Percentiles rank a stretch among this genome's conserved stretches.
These are phyloP conservation scores for Coffea humblotiana DNA, from an alignment of 305 asterid species.

Conservation along the genomic window DNA sequence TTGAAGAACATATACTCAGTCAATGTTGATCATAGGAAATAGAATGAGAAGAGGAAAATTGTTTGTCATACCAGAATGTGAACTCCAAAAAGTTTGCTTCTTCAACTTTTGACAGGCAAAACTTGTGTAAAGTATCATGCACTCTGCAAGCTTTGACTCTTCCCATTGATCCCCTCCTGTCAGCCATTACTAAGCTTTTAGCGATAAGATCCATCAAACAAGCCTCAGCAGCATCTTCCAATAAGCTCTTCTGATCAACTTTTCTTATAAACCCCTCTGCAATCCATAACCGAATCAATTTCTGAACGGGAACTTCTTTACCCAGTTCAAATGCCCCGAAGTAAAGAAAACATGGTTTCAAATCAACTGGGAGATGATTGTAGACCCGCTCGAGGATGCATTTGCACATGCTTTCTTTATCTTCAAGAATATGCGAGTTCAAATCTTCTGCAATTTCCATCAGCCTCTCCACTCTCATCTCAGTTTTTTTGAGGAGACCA, in stretches of 20 bases:
- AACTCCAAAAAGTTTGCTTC: constrained; percentile 5
- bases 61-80: neutral
- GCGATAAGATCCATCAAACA: constrained; percentile 19
- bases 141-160: constrained; percentile 13
- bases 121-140: constrained; percentile 1
- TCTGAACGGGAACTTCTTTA: constrained; percentile 16
- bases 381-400: constrained; percentile 13
- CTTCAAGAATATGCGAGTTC: neutral
- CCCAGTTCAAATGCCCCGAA: neutral
- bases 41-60: neutral
- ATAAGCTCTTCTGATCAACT: neutral
- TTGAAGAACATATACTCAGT: neutral
- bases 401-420: neutral
- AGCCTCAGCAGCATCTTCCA: constrained; percentile 16
- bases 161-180: constrained; percentile 12
- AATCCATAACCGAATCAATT: constrained; percentile 13
- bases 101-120: constrained; percentile 4
- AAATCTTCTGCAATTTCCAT: constrained; percentile 3
- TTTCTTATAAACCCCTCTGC: constrained; percentile 23
- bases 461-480: constrained; percentile 3
- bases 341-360: constrained; percentile 26
- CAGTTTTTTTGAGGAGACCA: neutral
- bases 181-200: constrained; percentile 17
- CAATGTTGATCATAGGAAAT: neutral
- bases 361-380: constrained; percentile 9